Percentiles rank a stretch among this genome's conserved stretches.
phyloP scores from a whole-genome alignment of 202 grass and related monocot genomes.

The Digitaria exilis region DNA sequence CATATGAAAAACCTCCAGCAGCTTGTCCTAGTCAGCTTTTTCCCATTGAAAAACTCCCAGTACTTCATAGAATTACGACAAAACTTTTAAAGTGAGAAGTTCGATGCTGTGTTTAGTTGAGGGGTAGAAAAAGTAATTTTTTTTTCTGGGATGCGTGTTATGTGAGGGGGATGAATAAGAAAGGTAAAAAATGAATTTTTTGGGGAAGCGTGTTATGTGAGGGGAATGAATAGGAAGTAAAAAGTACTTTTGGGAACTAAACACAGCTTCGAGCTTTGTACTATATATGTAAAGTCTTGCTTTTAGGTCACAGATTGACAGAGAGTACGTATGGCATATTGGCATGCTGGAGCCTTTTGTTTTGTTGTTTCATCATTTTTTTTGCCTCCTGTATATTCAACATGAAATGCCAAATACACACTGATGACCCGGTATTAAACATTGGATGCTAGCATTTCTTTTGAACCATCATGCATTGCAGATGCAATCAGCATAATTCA shows the following conservation, averaged over 20 bases:
- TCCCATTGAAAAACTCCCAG: not conserved
- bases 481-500: not conserved
- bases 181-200: no score
- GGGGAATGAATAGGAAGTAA: no score
- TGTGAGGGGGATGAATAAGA: no score
- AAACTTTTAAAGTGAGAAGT: not conserved
- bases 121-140: no score
- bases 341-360: not conserved
- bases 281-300: not conserved
- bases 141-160: no score
- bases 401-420: not conserved
- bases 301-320: constrained; percentile 12
- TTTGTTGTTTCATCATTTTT: not conserved
- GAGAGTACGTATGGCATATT: no score
- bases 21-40: not conserved
- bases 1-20: not conserved
- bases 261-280: not conserved
- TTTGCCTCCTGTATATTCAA: not conserved
- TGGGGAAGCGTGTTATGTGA: no score
- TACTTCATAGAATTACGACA: not conserved
- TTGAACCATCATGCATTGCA: not conserved
- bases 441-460: not conserved
- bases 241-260: no score
- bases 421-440: not conserved
- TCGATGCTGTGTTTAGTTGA: no score